Conservation (phyloP, 2,329 filamentous ascomycete genomes). For the Cryphonectria nitschkei region DNA sequence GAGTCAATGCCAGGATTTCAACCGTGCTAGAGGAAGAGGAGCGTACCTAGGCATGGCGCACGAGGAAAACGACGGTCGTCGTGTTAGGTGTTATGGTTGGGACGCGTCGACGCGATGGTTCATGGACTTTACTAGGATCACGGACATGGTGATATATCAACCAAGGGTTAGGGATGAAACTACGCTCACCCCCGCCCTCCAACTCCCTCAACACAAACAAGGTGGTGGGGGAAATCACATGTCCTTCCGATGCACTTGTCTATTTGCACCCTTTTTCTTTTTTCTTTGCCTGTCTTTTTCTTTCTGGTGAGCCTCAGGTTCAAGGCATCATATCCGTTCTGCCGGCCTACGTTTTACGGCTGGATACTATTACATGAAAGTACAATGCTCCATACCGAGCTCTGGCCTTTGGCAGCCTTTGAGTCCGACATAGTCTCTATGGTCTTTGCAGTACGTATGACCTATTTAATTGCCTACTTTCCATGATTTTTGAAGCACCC, state of each 20-base stretch:
- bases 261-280: neutral
- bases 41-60: constrained; percentile 42
- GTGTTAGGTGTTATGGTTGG: neutral
- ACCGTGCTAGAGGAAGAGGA: neutral
- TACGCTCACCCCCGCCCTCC: too few species aligned
- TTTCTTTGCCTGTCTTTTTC: neutral
- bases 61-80: constrained; percentile 14
- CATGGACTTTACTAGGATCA: neutral
- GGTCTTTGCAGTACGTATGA: neutral
- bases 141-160: neutral
- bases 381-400: neutral
- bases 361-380: neutral
- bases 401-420: neutral
- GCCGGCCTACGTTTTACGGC: neutral
- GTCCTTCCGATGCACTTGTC: neutral
- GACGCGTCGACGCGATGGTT: constrained; percentile 19
- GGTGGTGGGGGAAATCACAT: neutral
- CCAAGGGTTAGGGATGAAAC: constrained; percentile 7
- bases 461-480: neutral
- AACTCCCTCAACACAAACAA: neutral
- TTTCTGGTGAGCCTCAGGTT: neutral
- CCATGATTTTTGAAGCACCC: neutral
- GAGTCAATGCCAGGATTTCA: constrained; percentile 24
- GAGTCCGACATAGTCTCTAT: neutral
- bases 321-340: neutral